Evolutionary conservation across 495 filamentous ascomycete species (phyloP).

Genomic region (Coniosporium apollinis): DNA sequence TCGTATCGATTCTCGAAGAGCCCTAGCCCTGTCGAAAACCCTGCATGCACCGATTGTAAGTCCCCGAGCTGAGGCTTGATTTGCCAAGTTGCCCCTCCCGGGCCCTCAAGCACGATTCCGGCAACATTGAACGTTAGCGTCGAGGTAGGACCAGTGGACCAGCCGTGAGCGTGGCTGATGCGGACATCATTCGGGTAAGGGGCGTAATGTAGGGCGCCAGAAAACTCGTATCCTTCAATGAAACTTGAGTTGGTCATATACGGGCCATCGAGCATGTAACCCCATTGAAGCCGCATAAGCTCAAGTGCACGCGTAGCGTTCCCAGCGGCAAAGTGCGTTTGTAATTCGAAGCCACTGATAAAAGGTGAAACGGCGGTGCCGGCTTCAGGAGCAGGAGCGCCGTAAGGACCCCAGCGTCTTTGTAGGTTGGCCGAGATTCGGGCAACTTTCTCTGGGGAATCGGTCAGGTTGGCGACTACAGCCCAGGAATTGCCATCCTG

Average conservation of each 20-base stretch:
- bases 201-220: slow-evolving; percentile 19
- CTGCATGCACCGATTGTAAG: slow-evolving; percentile 14
- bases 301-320: slow-evolving; percentile 4
- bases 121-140: slow-evolving; percentile 19
- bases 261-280: slow-evolving; percentile 10
- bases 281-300: slow-evolving; percentile 11
- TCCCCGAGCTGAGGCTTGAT: slow-evolving; percentile 19
- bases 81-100: slow-evolving; percentile 11
- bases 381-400: slow-evolving; percentile 10
- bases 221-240: slow-evolving; percentile 21
- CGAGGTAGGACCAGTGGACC: slow-evolving; percentile 17
- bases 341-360: slow-evolving; percentile 5
- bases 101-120: slow-evolving; percentile 11
- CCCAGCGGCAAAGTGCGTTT: slow-evolving; percentile 8
- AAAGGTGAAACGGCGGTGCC: slow-evolving; percentile 8
- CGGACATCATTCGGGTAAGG: slow-evolving; percentile 12
- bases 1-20: too few species aligned
- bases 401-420: slow-evolving; percentile 6
- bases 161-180: slow-evolving; percentile 21
- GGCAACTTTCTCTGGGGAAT: background rate
- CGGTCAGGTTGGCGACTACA: slow-evolving; percentile 1
- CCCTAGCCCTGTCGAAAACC: slow-evolving; percentile 18
- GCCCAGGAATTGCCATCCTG: slow-evolving; percentile 14
- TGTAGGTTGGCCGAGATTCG: slow-evolving; percentile 4
- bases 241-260: slow-evolving; percentile 14